Percentiles rank a stretch among this genome's conserved stretches.
phyloP scores from a whole-genome alignment of 345 rosid species.

The Eutrema heterophyllum region DNA sequence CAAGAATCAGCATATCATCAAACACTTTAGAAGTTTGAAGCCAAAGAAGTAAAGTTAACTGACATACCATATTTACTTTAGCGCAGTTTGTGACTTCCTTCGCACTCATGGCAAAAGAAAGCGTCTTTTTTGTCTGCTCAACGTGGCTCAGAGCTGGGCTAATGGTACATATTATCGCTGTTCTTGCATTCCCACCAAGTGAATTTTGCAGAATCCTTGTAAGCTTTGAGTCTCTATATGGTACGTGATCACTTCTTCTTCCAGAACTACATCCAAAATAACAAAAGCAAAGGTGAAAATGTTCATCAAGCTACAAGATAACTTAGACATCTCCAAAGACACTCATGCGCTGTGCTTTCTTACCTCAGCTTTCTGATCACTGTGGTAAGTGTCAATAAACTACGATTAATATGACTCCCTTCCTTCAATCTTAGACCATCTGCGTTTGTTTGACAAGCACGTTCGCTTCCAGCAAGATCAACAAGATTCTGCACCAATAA shows the following conservation, averaged over 20 bases:
- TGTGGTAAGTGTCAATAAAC: conserved; percentile 86
- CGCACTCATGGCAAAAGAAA: conserved; percentile 85
- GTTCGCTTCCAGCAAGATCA: conserved; percentile 99
- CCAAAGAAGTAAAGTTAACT: not conserved
- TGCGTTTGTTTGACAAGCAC: conserved; percentile 80
- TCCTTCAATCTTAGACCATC: conserved; percentile 84
- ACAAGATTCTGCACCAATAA: conserved; percentile 73
- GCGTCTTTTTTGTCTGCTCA: conserved; percentile 88
- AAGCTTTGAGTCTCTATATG: conserved; percentile 96
- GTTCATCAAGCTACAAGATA: conserved; percentile 7
- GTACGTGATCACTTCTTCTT: conserved; percentile 61
- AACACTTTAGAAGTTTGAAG: not conserved
- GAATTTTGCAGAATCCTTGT: conserved; percentile 93
- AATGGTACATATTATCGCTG: conserved; percentile 92
- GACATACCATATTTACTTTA: conserved; percentile 81
- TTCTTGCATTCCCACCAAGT: conserved; percentile 96
- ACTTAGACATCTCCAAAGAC: conserved; percentile 12
- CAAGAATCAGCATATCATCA: conserved; percentile 1
- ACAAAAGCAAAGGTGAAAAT: not conserved
- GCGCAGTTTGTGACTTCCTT: conserved; percentile 93
- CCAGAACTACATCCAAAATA: conserved; percentile 62
- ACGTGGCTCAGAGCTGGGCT: conserved; percentile 93
- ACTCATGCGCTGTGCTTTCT: conserved; percentile 22
- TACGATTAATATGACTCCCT: conserved; percentile 92
- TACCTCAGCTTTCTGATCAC: conserved; percentile 98